Percentiles rank a stretch among this genome's conserved stretches.
These are phyloP conservation scores for Cucumis cinereus DNA, from an alignment of 306 rosid genomes.

Conservation along the genomic window DNA sequence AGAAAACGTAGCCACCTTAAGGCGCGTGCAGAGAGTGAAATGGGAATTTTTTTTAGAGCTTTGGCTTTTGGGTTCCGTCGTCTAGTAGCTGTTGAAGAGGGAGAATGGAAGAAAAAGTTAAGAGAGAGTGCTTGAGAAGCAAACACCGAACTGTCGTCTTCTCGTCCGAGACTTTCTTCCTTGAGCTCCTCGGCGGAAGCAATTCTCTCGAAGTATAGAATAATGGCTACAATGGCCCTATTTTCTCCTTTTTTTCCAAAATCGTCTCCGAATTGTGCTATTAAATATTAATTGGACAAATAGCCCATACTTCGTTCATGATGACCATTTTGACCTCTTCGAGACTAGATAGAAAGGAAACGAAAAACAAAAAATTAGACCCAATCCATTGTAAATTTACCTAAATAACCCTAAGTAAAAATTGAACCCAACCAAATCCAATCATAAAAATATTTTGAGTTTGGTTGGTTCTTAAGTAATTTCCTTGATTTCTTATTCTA, in stretches of 20 bases:
- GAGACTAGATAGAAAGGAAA: too few species aligned
- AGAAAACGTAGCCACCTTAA: neutral
- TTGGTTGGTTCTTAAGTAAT: too few species aligned
- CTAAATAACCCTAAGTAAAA: too few species aligned
- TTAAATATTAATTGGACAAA: neutral
- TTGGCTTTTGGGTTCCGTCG: neutral
- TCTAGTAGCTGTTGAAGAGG: neutral
- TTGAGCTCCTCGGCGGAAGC: neutral
- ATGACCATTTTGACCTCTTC: neutral
- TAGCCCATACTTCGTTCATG: neutral
- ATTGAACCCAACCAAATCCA: too few species aligned
- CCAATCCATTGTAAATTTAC: too few species aligned
- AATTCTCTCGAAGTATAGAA: neutral
- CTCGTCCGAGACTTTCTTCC: constrained; percentile 2
- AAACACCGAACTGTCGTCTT: constrained; percentile 8
- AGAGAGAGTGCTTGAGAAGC: neutral
- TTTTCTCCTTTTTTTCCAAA: neutral
- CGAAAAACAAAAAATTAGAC: too few species aligned
- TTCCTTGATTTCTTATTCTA: too few species aligned
- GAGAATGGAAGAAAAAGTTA: neutral
- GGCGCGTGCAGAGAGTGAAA: neutral
- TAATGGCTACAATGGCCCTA: neutral
- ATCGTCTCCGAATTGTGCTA: neutral
- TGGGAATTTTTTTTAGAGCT: neutral
- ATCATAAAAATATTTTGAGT: too few species aligned